Evolutionary conservation across 176 grass and related monocot species (phyloP).

Genomic region (Oryza nivara): DNA sequence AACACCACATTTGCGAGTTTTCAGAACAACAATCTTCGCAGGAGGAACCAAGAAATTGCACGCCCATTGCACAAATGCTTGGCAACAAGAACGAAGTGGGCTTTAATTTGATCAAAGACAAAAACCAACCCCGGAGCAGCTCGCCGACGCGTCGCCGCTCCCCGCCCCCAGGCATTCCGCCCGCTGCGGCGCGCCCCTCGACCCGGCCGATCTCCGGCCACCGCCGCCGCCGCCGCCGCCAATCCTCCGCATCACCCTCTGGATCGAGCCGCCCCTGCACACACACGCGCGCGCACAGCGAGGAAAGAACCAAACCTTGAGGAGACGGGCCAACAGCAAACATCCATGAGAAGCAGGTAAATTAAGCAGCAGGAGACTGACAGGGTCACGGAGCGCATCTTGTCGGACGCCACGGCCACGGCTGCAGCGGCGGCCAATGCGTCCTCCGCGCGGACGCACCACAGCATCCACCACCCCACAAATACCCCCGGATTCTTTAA

Average conservation of each 20-base stretch:
- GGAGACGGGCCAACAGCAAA: neutral
- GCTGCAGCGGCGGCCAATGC: slow-evolving; percentile 61
- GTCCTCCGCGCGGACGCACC: slow-evolving; percentile 65
- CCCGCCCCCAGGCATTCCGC: neutral
- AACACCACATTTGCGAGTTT: neutral
- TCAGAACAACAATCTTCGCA: neutral
- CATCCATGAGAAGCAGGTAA: neutral
- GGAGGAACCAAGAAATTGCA: neutral
- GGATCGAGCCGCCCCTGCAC: slow-evolving; percentile 81
- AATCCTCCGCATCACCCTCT: slow-evolving; percentile 67
- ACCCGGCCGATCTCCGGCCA: slow-evolving; percentile 18
- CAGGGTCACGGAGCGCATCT: slow-evolving; percentile 65
- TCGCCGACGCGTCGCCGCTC: slow-evolving; percentile 40
- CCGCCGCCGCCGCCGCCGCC: slow-evolving; percentile 21
- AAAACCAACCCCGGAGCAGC: slow-evolving; percentile 57
- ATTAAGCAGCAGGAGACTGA: slow-evolving; percentile 18
- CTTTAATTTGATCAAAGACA: neutral
- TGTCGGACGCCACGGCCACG: slow-evolving; percentile 63
- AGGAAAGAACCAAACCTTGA: slow-evolving; percentile 32
- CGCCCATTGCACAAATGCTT: neutral
- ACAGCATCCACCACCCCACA: slow-evolving; percentile 53
- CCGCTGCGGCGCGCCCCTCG: neutral
- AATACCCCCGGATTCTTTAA: slow-evolving; percentile 36
- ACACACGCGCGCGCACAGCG: slow-evolving; percentile 39
- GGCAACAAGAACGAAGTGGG: neutral